phyloP scores from a whole-genome alignment of 202 grass and related monocot species.

The Setaria italica region DNA sequence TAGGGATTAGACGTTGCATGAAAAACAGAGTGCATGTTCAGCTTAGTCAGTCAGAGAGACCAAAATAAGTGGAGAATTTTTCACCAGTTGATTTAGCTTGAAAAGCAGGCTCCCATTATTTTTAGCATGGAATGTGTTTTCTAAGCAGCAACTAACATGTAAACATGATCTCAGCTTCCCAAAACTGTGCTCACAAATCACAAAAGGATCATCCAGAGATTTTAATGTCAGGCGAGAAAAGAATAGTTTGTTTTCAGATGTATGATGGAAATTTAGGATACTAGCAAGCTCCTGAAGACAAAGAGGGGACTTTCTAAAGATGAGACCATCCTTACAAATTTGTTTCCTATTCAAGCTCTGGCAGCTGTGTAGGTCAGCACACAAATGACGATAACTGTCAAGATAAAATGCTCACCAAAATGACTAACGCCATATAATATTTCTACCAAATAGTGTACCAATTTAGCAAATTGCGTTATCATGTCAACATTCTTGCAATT shows the following conservation, averaged over 20 bases:
- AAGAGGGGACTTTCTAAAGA: not conserved
- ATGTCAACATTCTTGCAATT: constrained; percentile 24
- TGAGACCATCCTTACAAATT: not conserved
- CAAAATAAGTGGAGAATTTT: constrained; percentile 1
- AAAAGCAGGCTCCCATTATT: not conserved
- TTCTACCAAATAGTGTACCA: not conserved
- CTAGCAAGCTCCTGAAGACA: not conserved
- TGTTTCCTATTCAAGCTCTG: not conserved
- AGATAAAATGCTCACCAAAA: constrained; percentile 8
- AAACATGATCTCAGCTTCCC: not conserved
- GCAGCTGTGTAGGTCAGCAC: not conserved
- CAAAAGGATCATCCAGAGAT: not conserved
- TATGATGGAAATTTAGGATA: not conserved
- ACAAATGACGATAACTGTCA: not conserved
- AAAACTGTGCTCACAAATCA: not conserved
- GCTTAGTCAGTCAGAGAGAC: not conserved
- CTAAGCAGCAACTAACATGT: not conserved
- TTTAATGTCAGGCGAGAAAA: not conserved
- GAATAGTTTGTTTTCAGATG: not conserved
- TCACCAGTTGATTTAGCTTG: not conserved
- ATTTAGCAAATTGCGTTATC: constrained; percentile 7
- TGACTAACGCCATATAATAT: constrained; percentile 15
- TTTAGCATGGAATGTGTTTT: constrained; percentile 18
- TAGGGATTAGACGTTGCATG: not conserved
- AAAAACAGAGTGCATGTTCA: not conserved